Percentiles rank a stretch among this genome's conserved stretches.
phyloP scores from a whole-genome alignment of 768 basidiomycete species.

The Podaxis sp. region DNA sequence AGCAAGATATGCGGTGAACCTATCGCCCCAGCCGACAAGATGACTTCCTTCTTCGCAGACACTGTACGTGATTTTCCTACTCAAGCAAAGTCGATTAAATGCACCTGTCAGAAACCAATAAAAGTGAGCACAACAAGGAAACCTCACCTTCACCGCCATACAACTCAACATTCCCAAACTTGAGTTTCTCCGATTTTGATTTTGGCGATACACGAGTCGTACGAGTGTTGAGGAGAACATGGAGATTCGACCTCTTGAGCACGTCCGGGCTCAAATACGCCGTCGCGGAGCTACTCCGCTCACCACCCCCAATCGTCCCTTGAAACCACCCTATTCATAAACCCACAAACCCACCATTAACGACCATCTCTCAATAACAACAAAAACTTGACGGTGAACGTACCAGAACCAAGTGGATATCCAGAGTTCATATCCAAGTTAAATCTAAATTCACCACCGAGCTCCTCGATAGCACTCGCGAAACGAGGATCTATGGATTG shows the following conservation, averaged over 20 bases:
- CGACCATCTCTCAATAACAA: too few species aligned
- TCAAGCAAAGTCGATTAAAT: too few species aligned
- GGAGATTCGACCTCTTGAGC: constrained; percentile 16
- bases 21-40: constrained; percentile 20
- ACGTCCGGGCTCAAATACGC: constrained; percentile 28
- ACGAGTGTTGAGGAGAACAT: neutral
- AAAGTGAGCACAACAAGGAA: too few species aligned
- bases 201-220: neutral
- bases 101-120: too few species aligned
- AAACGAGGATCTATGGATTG: constrained; percentile 29
- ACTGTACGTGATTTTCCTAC: neutral
- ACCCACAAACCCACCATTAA: neutral
- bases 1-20: constrained; percentile 24
- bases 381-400: neutral
- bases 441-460: constrained; percentile 25
- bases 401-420: constrained; percentile 31
- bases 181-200: neutral
- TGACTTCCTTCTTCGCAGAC: neutral
- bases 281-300: constrained; percentile 30
- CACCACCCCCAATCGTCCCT: constrained; percentile 25
- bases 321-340: constrained; percentile 21
- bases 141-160: too few species aligned
- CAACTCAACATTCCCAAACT: neutral
- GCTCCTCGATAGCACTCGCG: constrained; percentile 30
- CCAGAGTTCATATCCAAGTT: constrained; percentile 31